Evolutionary conservation across 768 basidiomycete genomes (phyloP), one percentile per base, ranked within the genome.

Genomic region (Hysterangium stoloniferum): DNA sequence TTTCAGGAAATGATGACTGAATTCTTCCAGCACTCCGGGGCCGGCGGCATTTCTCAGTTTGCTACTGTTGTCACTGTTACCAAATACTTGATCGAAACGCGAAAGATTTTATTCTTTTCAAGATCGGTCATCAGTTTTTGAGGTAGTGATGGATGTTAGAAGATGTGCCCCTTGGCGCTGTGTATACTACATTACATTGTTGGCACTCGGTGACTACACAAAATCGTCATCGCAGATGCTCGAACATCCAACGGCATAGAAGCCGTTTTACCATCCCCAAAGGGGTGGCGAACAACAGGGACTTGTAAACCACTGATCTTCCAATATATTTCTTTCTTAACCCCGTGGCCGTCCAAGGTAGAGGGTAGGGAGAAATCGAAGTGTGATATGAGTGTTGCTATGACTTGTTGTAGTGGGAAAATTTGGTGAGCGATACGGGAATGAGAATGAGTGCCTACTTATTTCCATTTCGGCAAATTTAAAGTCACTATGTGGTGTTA

Each of bases 381-480:
- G 5, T 54, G 61, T 12, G 64, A 62, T 8, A 70, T 31, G 8
- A 71, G 60, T 5, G 68, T 68, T 7, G 62, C 53, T 37, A 69
- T 32, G 15, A 70, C 59, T 62, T 70, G 69, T 52, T 70, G 68
- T 29, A 44, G 4, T 55, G 22, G 27, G 15, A n/a, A 40, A 6
- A 9, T 6, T 40, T 6, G n/a, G n/a, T 24, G 19, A n/a, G 6
- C 6, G 6, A 6, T 40, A n/a, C 6, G 24, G 6, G 55, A 48
- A 38, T 57, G 61, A 19, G 56, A 54, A 27, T 53, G 17, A 46
- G 19, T 19, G 64, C 71, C 20, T 57, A 77, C 75, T 76, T 65
- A 75, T 74, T 57, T 77, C 75, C 6, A 78, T 62, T 53, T 77
- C 71, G 1, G 75, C 70, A 62, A 79, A 77, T 56, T 77, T 76